Percentiles rank a stretch among this genome's conserved stretches.
Conservation (phyloP, 1,284 basidiomycete genomes). For the Spongispora temasekensis region DNA sequence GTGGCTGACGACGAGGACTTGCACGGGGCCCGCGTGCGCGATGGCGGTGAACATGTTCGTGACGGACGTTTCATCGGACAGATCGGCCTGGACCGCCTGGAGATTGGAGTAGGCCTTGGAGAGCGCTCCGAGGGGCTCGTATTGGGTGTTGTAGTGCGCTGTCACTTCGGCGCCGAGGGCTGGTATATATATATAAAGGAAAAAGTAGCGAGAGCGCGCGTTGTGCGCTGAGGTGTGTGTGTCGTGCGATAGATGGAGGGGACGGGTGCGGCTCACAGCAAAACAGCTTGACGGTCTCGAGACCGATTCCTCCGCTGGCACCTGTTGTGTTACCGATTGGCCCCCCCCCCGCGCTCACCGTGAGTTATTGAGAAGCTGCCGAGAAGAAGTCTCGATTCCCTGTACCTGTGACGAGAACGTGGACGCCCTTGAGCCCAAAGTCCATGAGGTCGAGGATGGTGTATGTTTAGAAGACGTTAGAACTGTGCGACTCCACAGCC, state of each 20-base stretch:
- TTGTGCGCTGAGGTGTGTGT: too few relatives aligned
- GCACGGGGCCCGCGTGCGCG: conserved; percentile 46
- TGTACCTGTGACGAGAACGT: conserved; percentile 44
- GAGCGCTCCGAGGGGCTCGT: conserved; percentile 47
- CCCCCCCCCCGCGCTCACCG: too few relatives aligned
- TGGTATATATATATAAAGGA: too few relatives aligned
- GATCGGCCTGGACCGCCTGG: conserved; percentile 54
- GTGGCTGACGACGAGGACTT: conserved; percentile 67
- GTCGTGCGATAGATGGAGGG: background rate
- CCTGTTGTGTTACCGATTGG: conserved; percentile 40
- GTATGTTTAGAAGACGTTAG: too few relatives aligned
- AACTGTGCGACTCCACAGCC: too few relatives aligned
- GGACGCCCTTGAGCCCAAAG: conserved; percentile 38
- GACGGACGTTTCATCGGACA: conserved; percentile 58
- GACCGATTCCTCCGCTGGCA: conserved; percentile 68
- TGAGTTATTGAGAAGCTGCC: too few relatives aligned
- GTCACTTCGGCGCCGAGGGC: conserved; percentile 72
- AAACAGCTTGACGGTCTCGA: conserved; percentile 56
- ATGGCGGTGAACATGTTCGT: conserved; percentile 42
- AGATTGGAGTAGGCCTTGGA: conserved; percentile 39
- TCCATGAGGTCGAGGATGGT: conserved; percentile 33
- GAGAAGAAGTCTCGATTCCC: background rate
- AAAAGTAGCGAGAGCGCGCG: too few relatives aligned
- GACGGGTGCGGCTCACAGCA: conserved; percentile 46
- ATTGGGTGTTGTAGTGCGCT: conserved; percentile 69